phyloP scores from a whole-genome alignment of 345 rosid species.

The Pugionium dolabratum region DNA sequence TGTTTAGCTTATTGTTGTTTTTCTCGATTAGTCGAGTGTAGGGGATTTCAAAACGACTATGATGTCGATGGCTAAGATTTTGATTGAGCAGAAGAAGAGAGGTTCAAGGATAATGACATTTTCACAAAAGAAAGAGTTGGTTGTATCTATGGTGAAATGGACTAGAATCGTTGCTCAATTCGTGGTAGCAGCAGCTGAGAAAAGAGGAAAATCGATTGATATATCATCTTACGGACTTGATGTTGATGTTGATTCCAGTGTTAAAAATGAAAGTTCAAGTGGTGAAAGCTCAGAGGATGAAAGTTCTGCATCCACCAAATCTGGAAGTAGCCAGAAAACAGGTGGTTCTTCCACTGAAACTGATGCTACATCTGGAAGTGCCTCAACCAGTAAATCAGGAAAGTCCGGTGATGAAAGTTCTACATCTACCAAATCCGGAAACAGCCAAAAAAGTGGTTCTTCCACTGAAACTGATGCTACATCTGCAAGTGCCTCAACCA shows the following conservation, averaged over 20 bases:
- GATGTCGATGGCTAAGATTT: slow-evolving; percentile 33
- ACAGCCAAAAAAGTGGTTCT: background rate
- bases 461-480: background rate
- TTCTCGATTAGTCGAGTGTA: too few species aligned
- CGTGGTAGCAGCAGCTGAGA: slow-evolving; percentile 3
- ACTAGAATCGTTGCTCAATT: background rate
- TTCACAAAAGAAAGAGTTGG: slow-evolving; percentile 15
- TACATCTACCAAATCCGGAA: background rate
- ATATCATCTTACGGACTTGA: slow-evolving; percentile 31
- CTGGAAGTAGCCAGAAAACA: background rate
- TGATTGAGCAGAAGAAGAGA: slow-evolving; percentile 28
- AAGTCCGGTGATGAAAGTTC: background rate
- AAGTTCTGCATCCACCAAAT: background rate
- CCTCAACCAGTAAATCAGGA: background rate
- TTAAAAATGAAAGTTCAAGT: background rate
- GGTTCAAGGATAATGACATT: slow-evolving; percentile 5
- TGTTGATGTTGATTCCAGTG: slow-evolving; percentile 12
- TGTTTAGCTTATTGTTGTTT: too few species aligned
- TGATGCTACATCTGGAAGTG: background rate
- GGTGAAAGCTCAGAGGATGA: background rate
- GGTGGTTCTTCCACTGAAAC: background rate
- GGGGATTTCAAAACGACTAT: background rate
- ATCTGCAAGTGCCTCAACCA: background rate
- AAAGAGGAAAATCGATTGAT: slow-evolving; percentile 21
- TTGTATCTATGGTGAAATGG: slow-evolving; percentile 24